Conservation (phyloP, 2,329 filamentous ascomycete species). For the Alternaria incomplexa region DNA sequence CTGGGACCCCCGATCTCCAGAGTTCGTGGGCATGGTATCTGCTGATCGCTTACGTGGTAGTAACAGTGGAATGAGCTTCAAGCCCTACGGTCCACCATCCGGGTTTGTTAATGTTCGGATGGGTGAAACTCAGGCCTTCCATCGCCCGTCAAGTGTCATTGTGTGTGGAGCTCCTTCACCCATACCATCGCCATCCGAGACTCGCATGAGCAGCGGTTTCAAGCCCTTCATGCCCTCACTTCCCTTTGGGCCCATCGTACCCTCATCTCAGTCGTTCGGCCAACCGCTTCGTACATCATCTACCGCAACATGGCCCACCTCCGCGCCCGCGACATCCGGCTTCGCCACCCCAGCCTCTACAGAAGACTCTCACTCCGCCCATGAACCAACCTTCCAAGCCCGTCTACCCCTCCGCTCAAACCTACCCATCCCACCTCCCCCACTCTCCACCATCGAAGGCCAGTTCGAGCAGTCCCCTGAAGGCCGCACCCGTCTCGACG, state of each 20-base stretch:
- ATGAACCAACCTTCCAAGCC: not conserved
- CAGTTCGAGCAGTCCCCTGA: not conserved
- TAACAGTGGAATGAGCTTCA: too few relatives aligned
- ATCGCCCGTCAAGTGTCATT: not conserved
- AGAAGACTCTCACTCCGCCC: not conserved
- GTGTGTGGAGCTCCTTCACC: not conserved
- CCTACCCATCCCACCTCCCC: conserved; percentile 9
- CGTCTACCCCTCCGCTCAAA: not conserved
- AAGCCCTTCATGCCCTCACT: too few relatives aligned
- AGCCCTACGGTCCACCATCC: too few relatives aligned
- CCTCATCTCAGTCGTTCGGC: not conserved
- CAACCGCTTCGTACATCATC: too few relatives aligned
- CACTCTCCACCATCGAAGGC: not conserved
- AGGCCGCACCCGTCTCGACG: conserved; percentile 3
- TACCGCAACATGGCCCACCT: not conserved
- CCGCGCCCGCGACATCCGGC: not conserved
- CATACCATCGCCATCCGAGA: not conserved
- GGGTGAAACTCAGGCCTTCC: not conserved
- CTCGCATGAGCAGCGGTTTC: not conserved
- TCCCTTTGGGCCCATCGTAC: too few relatives aligned
- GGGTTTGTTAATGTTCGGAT: not conserved
- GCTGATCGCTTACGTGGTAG: not conserved
- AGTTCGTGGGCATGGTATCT: not conserved
- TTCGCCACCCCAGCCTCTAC: not conserved
- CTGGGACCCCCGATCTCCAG: not conserved